A percentile compares a stretch with the other conserved stretches of the same genome.
These are phyloP conservation scores for Medicago lupulina DNA, from an alignment of 306 rosid species.

Conservation along the genomic window DNA sequence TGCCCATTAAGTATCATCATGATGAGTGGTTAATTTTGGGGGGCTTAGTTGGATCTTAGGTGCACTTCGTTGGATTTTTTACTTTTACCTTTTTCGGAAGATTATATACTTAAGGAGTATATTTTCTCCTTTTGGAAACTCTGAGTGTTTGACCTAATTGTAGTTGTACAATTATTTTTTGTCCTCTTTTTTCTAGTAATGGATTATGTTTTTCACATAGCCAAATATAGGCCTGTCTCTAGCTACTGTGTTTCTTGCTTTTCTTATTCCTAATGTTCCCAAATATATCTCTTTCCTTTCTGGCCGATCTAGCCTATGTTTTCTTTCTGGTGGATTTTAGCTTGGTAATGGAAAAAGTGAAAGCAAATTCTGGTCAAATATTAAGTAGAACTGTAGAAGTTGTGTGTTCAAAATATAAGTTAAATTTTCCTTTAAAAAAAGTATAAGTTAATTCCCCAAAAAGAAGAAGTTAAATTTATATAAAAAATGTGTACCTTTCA, in stretches of 20 bases:
- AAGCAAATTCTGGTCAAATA: not conserved
- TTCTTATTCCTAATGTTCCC: not conserved
- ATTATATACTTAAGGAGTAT: conserved; percentile 34
- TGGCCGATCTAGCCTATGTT: not conserved
- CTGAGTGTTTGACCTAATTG: conserved; percentile 43
- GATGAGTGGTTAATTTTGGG: conserved; percentile 45
- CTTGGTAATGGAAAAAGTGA: not conserved
- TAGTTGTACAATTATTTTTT: conserved; percentile 46
- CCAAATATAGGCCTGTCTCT: not conserved
- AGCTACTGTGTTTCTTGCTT: not conserved
- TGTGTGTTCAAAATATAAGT: too few relatives aligned
- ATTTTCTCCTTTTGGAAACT: conserved; percentile 36
- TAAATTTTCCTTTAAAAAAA: too few relatives aligned
- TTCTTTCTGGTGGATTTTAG: not conserved
- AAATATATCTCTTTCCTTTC: not conserved
- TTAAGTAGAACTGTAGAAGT: too few relatives aligned
- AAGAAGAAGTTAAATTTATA: too few relatives aligned
- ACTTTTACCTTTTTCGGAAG: not conserved
- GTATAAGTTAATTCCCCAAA: too few relatives aligned
- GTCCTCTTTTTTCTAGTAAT: conserved; percentile 18
- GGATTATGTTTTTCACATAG: conserved; percentile 34
- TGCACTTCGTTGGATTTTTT: conserved; percentile 29
- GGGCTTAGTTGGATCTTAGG: conserved; percentile 47
- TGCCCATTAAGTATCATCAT: conserved; percentile 33
- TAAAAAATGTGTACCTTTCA: too few relatives aligned